These are phyloP conservation scores for Penicillium flavigenum DNA, from an alignment of 495 filamentous ascomycete genomes.

Conservation along the genomic window DNA sequence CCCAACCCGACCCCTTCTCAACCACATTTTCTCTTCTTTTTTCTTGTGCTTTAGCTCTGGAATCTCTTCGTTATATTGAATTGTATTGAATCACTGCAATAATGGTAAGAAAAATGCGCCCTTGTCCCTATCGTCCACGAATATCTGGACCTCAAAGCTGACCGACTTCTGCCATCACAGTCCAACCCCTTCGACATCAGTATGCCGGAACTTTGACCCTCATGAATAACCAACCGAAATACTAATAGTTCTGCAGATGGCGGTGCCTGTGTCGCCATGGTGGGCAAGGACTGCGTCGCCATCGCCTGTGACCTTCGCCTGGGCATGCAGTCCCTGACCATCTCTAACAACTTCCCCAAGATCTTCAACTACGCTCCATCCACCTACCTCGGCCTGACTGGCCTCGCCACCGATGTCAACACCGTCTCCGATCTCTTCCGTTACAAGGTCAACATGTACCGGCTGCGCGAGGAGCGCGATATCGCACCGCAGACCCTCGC, in stretches of 20 bases:
- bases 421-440: constrained; percentile 97
- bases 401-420: constrained; percentile 90
- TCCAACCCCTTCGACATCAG: constrained; percentile 87
- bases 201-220: constrained; percentile 43
- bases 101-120: constrained; percentile 30
- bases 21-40: constrained; percentile 9
- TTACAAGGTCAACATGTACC: constrained; percentile 99
- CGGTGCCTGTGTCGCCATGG: constrained; percentile 96
- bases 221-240: constrained; percentile 8
- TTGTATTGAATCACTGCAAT: constrained; percentile 27
- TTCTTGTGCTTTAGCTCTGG: constrained; percentile 19
- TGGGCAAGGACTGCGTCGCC: constrained; percentile 98
- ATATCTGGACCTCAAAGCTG: constrained; percentile 30
- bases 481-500: constrained; percentile 93
- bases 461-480: constrained; percentile 92
- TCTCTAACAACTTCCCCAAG: constrained; percentile 99
- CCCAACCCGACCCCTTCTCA: constrained; percentile 20
- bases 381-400: constrained; percentile 94
- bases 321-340: constrained; percentile 91
- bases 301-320: constrained; percentile 99
- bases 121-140: constrained; percentile 13
- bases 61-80: constrained; percentile 7
- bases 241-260: constrained; percentile 64
- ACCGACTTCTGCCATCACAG: constrained; percentile 46
- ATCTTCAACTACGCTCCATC: constrained; percentile 93